Conservation (phyloP, 148 eudicot genomes). For the Silene latifolia region DNA sequence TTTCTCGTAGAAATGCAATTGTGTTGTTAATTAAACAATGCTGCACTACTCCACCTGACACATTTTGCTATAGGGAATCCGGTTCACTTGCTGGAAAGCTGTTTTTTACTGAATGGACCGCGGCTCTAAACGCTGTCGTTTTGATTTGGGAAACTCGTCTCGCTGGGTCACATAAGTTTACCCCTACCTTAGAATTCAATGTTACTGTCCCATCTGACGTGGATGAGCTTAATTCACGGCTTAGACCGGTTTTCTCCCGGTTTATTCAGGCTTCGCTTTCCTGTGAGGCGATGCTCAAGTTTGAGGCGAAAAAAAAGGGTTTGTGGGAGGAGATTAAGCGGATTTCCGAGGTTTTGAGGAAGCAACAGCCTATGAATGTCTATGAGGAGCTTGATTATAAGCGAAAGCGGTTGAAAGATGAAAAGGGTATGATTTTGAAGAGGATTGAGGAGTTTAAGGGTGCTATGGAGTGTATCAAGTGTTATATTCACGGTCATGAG, state of each 20-base stretch:
- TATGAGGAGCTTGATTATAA: conserved; percentile 24
- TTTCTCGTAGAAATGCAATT: too few species aligned
- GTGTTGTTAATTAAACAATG: conserved; percentile 25
- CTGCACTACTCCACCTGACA: conserved; percentile 23
- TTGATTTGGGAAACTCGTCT: conserved; percentile 46
- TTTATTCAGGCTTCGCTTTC: conserved; percentile 27
- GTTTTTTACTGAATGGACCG: conserved; percentile 41
- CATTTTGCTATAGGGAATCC: too few species aligned
- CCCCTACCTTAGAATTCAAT: conserved; percentile 36
- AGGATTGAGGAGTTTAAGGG: conserved; percentile 52
- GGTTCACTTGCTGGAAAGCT: too few species aligned
- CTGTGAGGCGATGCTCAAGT: conserved; percentile 43
- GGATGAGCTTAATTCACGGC: conserved; percentile 41
- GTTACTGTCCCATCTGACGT: conserved; percentile 45
- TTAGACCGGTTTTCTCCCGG: conserved; percentile 39
- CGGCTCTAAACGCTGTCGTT: conserved; percentile 40
- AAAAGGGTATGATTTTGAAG: conserved; percentile 38
- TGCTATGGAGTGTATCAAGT: conserved; percentile 41
- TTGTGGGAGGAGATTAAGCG: conserved; percentile 30
- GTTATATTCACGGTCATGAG: conserved; percentile 23
- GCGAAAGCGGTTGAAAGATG: conserved; percentile 31
- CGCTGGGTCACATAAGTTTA: conserved; percentile 19
- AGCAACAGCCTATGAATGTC: not conserved
- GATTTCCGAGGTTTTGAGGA: conserved; percentile 11
- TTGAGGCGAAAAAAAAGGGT: conserved; percentile 25